Evolutionary conservation across 371 early-diverging fungal species (phyloP).

Genomic region (Mucor mucedo): DNA sequence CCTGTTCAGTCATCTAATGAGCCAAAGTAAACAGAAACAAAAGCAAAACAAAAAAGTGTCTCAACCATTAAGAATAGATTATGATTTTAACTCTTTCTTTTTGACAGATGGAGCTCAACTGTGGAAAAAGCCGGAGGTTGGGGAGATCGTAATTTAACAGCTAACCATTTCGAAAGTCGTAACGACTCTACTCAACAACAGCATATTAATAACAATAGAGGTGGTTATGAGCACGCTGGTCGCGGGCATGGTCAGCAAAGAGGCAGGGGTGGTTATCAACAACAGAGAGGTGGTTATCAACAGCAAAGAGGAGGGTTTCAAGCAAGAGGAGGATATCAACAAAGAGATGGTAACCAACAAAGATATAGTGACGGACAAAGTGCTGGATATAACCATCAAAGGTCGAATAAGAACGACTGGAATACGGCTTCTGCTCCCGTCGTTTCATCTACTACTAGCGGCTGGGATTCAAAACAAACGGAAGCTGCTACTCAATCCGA

Average conservation of each 20-base stretch:
- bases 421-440: background rate
- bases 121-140: slow-evolving; percentile 6
- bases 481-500: background rate
- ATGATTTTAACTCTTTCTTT: background rate
- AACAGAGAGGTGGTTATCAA: background rate
- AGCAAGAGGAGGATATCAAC: slow-evolving; percentile 4
- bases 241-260: slow-evolving; percentile 9
- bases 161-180: background rate
- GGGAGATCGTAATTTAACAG: background rate
- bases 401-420: background rate
- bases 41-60: background rate
- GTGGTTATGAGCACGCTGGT: background rate
- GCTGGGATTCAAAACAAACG: background rate
- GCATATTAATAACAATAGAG: background rate
- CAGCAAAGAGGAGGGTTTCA: background rate
- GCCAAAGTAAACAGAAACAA: background rate
- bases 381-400: background rate
- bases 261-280: slow-evolving; percentile 3
- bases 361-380: slow-evolving; percentile 6
- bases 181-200: background rate
- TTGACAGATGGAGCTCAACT: slow-evolving; percentile 8
- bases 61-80: no score
- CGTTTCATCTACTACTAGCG: background rate
- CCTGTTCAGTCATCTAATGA: slow-evolving; percentile 4
- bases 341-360: slow-evolving; percentile 4